Conservation (phyloP, 768 basidiomycete genomes). For the Serpula lacrymans region DNA sequence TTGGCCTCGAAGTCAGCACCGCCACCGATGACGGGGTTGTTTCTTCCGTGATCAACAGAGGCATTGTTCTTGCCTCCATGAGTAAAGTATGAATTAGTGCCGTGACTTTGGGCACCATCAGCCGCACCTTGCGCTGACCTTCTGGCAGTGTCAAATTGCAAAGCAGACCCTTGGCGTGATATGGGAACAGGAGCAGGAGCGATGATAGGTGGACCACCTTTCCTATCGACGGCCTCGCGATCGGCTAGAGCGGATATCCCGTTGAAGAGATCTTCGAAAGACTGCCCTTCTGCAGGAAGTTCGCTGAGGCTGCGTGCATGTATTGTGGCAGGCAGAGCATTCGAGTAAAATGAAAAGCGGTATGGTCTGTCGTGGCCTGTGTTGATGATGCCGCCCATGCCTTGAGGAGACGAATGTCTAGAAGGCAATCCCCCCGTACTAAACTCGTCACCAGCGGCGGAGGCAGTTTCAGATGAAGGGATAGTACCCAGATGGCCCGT, state of each 20-base stretch:
- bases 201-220: constrained; percentile 2
- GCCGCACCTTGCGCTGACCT: too few relatives aligned
- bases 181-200: constrained; percentile 8
- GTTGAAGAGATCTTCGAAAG: constrained; percentile 86
- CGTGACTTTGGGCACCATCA: too few relatives aligned
- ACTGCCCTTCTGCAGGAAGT: constrained; percentile 89
- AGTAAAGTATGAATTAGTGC: too few relatives aligned
- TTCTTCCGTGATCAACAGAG: too few relatives aligned
- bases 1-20: constrained; percentile 57
- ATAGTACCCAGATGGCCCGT: constrained; percentile 34
- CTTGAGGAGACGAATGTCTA: constrained; percentile 7
- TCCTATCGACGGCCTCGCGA: constrained; percentile 7
- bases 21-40: too few relatives aligned
- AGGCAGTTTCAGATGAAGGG: constrained; percentile 42
- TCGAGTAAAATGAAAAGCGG: constrained; percentile 98
- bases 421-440: too few relatives aligned
- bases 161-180: neutral
- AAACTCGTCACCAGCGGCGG: too few relatives aligned
- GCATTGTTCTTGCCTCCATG: too few relatives aligned
- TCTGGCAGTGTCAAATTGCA: too few relatives aligned
- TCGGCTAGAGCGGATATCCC: constrained; percentile 35
- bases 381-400: constrained; percentile 35
- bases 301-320: constrained; percentile 92
- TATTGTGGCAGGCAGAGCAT: constrained; percentile 86
- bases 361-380: constrained; percentile 85